A percentile compares a stretch with the other conserved stretches of the same genome.
phyloP scores from a whole-genome alignment of 805 yeast genomes.

The Lachancea nothofagi region DNA sequence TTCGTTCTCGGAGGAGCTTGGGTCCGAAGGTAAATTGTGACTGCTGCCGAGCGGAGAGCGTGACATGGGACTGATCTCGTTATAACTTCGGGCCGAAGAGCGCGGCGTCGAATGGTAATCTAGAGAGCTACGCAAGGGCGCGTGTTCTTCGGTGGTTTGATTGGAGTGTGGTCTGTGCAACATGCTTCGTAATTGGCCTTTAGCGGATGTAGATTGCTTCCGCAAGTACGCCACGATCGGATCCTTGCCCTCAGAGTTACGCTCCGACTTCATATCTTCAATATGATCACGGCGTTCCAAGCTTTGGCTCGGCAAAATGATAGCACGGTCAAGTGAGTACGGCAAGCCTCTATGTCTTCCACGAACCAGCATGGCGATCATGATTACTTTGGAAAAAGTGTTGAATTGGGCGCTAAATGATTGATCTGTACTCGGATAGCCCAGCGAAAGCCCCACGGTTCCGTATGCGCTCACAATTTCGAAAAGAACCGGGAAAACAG shows the following conservation, averaged over 20 bases:
- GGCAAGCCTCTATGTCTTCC: slow-evolving; percentile 97
- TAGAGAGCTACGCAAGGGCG: slow-evolving; percentile 2
- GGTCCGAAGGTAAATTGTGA: not conserved
- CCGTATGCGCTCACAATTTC: slow-evolving; percentile 95
- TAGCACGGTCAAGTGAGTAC: slow-evolving; percentile 87
- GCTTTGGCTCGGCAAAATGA: slow-evolving; percentile 71
- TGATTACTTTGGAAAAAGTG: slow-evolving; percentile 70
- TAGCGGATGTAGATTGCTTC: slow-evolving; percentile 14
- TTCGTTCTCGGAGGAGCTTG: not conserved
- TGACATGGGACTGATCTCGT: slow-evolving; percentile 2
- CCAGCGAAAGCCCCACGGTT: slow-evolving; percentile 88
- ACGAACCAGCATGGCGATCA: slow-evolving; percentile 85
- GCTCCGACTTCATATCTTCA: slow-evolving; percentile 36
- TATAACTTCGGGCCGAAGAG: not conserved
- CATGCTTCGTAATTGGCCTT: slow-evolving; percentile 3
- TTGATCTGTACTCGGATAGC: slow-evolving; percentile 61
- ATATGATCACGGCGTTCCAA: slow-evolving; percentile 56
- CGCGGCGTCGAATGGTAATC: not conserved
- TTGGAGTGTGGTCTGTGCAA: not conserved
- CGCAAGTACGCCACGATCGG: slow-evolving; percentile 29
- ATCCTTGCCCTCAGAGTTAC: slow-evolving; percentile 16
- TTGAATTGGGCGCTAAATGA: slow-evolving; percentile 73
- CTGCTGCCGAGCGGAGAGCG: slow-evolving; percentile 1
- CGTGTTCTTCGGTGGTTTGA: not conserved
- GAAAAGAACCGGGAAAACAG: slow-evolving; percentile 69